Evolutionary conservation across 805 yeast genomes (phyloP).

Genomic region (Candida orba): DNA sequence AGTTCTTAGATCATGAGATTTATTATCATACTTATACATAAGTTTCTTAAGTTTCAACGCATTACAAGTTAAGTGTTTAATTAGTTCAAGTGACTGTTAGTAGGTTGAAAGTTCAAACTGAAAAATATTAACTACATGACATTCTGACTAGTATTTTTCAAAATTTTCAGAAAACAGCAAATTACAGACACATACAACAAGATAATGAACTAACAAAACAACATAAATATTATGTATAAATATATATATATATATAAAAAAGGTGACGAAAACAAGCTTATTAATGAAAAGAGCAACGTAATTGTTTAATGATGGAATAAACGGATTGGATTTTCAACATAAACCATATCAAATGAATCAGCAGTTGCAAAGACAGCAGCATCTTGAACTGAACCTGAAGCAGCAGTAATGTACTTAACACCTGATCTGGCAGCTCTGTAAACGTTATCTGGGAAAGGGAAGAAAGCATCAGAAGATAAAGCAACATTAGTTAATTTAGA

Average conservation of each 20-base stretch:
- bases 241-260: background rate
- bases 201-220: background rate
- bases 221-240: background rate
- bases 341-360: slow-evolving; percentile 81
- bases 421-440: slow-evolving; percentile 97
- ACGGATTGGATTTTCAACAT: slow-evolving; percentile 95
- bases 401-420: slow-evolving; percentile 93
- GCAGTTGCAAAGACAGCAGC: slow-evolving; percentile 94
- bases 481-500: slow-evolving; percentile 77
- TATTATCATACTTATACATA: too few relatives aligned
- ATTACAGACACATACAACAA: too few relatives aligned
- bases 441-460: slow-evolving; percentile 99
- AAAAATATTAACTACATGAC: too few relatives aligned
- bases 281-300: background rate
- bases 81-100: too few relatives aligned
- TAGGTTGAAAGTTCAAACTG: too few relatives aligned
- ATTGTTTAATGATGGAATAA: slow-evolving; percentile 80
- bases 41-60: too few relatives aligned
- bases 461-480: slow-evolving; percentile 94
- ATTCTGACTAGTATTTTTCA: too few relatives aligned
- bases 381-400: slow-evolving; percentile 97
- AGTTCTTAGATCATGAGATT: too few relatives aligned
- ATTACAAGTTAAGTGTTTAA: too few relatives aligned
- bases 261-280: too few relatives aligned
- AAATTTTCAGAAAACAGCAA: too few relatives aligned